Evolutionary conservation across 2,329 filamentous ascomycete species (phyloP).

Genomic region (Phaeosphaeriaceae sp.): DNA sequence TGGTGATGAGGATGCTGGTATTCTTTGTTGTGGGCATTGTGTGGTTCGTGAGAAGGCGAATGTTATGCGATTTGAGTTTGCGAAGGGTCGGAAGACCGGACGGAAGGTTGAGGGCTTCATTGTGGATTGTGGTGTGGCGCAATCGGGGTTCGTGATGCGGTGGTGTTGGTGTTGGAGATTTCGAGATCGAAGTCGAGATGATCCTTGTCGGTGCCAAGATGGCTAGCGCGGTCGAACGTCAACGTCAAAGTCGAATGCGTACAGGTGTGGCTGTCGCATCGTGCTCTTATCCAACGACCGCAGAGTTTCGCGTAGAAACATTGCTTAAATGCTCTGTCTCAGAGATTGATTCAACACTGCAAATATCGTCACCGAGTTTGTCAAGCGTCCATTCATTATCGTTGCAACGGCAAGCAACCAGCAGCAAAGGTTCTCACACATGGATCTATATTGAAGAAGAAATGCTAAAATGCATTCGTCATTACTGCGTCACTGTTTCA

Average conservation of each 20-base stretch:
- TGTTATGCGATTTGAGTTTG: conserved; percentile 15
- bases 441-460: no score
- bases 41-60: conserved; percentile 13
- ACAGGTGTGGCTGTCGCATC: background rate
- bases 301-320: no score
- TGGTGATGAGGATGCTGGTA: conserved; percentile 21
- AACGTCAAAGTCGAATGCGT: background rate
- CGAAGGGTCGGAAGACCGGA: conserved; percentile 29
- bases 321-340: no score
- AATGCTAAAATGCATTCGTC: no score
- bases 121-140: conserved; percentile 10
- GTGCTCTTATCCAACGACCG: no score
- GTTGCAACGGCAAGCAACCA: no score
- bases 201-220: conserved; percentile 7
- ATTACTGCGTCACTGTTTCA: no score
- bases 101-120: conserved; percentile 40
- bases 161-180: conserved; percentile 8
- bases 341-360: no score
- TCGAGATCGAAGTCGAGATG: conserved; percentile 4
- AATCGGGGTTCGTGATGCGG: conserved; percentile 10
- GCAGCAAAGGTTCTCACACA: no score
- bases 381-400: no score
- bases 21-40: conserved; percentile 22
- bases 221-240: conserved; percentile 2
- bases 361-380: no score